Evolutionary conservation across 2,329 filamentous ascomycete species (phyloP).

Genomic region (Cryoendolithus antarcticus): DNA sequence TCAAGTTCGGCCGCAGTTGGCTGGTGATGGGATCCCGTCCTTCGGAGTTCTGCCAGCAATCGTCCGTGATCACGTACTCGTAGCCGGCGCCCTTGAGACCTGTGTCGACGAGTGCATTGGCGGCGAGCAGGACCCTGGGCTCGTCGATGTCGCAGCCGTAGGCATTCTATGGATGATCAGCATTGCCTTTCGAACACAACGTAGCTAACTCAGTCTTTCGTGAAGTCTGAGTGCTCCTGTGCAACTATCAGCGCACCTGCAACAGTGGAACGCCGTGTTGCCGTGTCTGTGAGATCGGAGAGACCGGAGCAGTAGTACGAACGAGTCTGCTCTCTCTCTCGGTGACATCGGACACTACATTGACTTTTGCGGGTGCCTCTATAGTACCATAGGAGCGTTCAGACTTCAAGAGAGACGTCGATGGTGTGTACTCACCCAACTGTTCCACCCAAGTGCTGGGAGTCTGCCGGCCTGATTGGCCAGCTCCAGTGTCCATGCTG

Average conservation of each 20-base stretch:
- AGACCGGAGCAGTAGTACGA: not conserved
- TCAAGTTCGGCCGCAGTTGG: slow-evolving; percentile 28
- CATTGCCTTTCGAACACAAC: too few species aligned
- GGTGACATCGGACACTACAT: not conserved
- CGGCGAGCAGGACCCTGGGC: slow-evolving; percentile 34
- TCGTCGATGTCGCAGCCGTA: slow-evolving; percentile 37
- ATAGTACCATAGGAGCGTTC: not conserved
- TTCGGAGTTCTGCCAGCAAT: slow-evolving; percentile 40
- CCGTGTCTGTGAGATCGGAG: not conserved
- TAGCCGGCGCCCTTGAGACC: slow-evolving; percentile 39
- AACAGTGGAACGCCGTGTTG: too few species aligned
- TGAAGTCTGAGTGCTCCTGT: too few species aligned
- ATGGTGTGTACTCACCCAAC: not conserved
- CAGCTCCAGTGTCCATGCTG: slow-evolving; percentile 1
- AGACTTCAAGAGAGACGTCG: too few species aligned
- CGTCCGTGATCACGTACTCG: slow-evolving; percentile 40
- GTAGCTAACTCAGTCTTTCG: too few species aligned
- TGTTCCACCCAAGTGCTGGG: not conserved
- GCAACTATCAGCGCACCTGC: too few species aligned
- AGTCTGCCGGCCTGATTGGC: slow-evolving; percentile 14
- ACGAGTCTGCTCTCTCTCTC: not conserved
- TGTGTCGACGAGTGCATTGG: slow-evolving; percentile 31
- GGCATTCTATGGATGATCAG: slow-evolving; percentile 26
- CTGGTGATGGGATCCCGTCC: slow-evolving; percentile 24
- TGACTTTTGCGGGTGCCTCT: not conserved